Conservation (phyloP, 192 early-diverging fungal species). For the Umbelopsis sp. region DNA sequence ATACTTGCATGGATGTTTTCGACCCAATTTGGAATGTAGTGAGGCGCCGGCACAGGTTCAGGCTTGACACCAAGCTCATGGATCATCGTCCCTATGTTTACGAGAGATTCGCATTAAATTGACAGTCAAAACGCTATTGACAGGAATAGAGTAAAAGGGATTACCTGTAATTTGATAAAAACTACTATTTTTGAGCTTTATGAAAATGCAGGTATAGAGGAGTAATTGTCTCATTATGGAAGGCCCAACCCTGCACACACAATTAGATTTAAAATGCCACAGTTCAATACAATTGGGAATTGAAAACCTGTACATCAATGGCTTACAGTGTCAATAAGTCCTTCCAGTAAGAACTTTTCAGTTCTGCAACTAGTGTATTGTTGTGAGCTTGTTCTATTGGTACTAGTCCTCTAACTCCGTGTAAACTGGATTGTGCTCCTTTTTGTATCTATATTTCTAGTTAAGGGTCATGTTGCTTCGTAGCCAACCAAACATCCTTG, state of each 20-base stretch:
- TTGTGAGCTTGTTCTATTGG: slow-evolving; percentile 4
- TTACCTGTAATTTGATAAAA: slow-evolving; percentile 42
- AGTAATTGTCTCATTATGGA: slow-evolving; percentile 34
- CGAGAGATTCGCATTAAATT: background rate
- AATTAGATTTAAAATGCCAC: background rate
- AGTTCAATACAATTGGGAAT: no score
- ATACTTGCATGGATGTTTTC: background rate
- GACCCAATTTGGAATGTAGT: background rate
- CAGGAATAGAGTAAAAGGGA: background rate
- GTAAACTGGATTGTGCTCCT: background rate
- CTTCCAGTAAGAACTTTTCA: background rate
- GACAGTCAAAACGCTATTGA: background rate
- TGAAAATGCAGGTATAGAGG: slow-evolving; percentile 36
- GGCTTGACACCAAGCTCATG: background rate
- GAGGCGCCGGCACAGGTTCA: background rate
- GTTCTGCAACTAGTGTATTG: background rate
- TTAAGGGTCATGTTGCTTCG: background rate
- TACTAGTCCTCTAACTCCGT: background rate
- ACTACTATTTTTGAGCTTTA: slow-evolving; percentile 35
- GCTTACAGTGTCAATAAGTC: background rate
- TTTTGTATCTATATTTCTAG: background rate
- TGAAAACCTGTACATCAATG: background rate
- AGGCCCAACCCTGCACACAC: slow-evolving; percentile 22
- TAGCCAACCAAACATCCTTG: background rate
- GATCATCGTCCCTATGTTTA: background rate